Evolutionary conservation across 768 basidiomycete species (phyloP).

Genomic region (Termitomyces heimii): DNA sequence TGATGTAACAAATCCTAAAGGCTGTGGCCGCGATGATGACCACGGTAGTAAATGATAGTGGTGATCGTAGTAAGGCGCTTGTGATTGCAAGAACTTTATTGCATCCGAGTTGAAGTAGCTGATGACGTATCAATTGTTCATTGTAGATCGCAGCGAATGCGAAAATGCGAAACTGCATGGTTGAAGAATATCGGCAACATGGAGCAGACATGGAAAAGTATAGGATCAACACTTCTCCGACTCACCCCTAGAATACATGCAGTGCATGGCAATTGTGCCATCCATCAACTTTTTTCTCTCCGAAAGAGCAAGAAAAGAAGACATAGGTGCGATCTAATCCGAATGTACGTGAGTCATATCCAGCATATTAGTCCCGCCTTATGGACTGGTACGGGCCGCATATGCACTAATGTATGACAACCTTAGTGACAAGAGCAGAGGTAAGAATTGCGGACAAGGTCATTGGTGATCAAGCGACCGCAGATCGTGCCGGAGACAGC

Average conservation of each 20-base stretch:
- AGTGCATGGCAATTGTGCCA: background rate
- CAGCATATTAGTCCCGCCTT: too few relatives aligned
- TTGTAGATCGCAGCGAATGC: background rate
- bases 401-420: conserved; percentile 27
- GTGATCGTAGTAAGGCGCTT: too few relatives aligned
- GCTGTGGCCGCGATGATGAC: too few relatives aligned
- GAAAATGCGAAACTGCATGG: background rate
- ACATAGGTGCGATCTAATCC: conserved; percentile 26
- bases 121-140: background rate
- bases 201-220: background rate
- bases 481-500: conserved; percentile 29
- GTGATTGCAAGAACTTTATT: too few relatives aligned
- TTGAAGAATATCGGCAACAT: background rate
- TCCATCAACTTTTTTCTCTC: conserved; percentile 22
- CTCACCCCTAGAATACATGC: conserved; percentile 3
- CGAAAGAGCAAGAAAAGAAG: conserved; percentile 23
- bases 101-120: too few relatives aligned
- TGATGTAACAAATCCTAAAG: too few relatives aligned
- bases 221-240: background rate
- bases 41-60: too few relatives aligned
- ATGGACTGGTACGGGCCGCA: conserved; percentile 24
- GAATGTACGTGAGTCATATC: too few relatives aligned
- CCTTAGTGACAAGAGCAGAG: conserved; percentile 37
- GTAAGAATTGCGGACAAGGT: conserved; percentile 31
- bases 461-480: conserved; percentile 32